phyloP scores from a whole-genome alignment of 805 yeast genomes.

The Komagataella ulmi region DNA sequence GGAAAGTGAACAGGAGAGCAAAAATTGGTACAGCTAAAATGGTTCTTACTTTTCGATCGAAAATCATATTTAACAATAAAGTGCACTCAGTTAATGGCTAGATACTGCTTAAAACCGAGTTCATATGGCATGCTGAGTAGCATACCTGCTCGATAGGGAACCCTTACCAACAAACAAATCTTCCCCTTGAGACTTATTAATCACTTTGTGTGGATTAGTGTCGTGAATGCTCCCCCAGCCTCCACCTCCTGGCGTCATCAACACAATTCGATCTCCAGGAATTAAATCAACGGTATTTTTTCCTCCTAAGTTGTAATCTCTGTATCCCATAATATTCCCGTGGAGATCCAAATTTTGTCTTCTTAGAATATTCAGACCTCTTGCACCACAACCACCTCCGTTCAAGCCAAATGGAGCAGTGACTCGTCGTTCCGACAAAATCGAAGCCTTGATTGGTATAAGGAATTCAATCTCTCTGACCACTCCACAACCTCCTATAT shows the following conservation, averaged over 20 bases:
- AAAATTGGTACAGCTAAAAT: too few relatives aligned
- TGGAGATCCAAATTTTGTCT: conserved; percentile 13
- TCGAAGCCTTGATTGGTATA: conserved; percentile 60
- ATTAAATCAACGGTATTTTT: conserved; percentile 45
- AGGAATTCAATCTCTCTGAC: conserved; percentile 75
- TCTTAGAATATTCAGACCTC: conserved; percentile 57
- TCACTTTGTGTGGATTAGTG: neutral
- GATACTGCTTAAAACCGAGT: neutral
- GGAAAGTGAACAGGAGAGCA: too few relatives aligned
- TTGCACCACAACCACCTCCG: conserved; percentile 68
- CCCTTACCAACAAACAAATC: conserved; percentile 1
- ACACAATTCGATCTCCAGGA: conserved; percentile 53
- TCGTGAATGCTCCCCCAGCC: conserved; percentile 40
- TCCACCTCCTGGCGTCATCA: conserved; percentile 80
- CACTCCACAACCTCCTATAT: conserved; percentile 77
- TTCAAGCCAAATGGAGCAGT: conserved; percentile 75
- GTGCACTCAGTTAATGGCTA: neutral
- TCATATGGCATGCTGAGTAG: neutral
- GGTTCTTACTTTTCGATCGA: neutral
- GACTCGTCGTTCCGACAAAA: conserved; percentile 76
- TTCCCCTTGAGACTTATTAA: neutral
- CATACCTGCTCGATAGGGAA: neutral
- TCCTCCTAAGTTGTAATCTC: conserved; percentile 49
- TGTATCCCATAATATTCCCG: conserved; percentile 18
- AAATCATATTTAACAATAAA: neutral